Percentiles rank a stretch among this genome's conserved stretches.
These are phyloP conservation scores for Scedosporium apiospermum DNA, from an alignment of 2,329 filamentous ascomycete genomes.

Conservation along the genomic window DNA sequence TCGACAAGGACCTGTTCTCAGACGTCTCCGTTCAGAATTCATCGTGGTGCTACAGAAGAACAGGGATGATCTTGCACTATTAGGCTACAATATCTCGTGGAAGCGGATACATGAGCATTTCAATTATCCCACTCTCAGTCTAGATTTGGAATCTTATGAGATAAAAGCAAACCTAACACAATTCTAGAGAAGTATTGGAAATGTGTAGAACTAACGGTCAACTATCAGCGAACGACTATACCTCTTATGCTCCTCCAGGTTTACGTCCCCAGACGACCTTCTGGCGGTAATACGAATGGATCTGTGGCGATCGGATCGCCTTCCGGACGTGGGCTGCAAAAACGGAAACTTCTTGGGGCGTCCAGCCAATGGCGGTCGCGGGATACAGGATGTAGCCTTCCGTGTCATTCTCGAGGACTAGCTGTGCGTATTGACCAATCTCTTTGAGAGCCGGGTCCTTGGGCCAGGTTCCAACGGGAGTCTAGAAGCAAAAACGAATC, in stretches of 20 bases:
- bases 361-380: constrained; percentile 21
- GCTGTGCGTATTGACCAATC: constrained; percentile 23
- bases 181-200: too few relatives aligned
- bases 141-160: too few relatives aligned
- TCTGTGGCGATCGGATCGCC: constrained; percentile 16
- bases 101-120: too few relatives aligned
- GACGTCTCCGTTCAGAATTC: too few relatives aligned
- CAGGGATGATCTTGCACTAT: too few relatives aligned
- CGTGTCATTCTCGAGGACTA: constrained; percentile 13
- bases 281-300: constrained; percentile 17
- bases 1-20: too few relatives aligned
- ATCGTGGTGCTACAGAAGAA: too few relatives aligned
- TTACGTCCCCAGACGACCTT: constrained; percentile 19
- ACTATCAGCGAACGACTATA: too few relatives aligned
- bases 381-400: constrained; percentile 14
- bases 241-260: constrained; percentile 6
- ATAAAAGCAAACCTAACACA: too few relatives aligned
- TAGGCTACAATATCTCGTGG: too few relatives aligned
- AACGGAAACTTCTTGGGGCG: constrained; percentile 18
- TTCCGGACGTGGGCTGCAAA: constrained; percentile 22
- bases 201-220: too few relatives aligned
- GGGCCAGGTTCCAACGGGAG: constrained; percentile 36
- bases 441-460: constrained; percentile 33
- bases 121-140: too few relatives aligned
- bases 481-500: constrained; percentile 12